Base-by-base conservation (phyloP, 1,139 yeast species). In the Kurtzmaniella quercitrusa region DNA sequence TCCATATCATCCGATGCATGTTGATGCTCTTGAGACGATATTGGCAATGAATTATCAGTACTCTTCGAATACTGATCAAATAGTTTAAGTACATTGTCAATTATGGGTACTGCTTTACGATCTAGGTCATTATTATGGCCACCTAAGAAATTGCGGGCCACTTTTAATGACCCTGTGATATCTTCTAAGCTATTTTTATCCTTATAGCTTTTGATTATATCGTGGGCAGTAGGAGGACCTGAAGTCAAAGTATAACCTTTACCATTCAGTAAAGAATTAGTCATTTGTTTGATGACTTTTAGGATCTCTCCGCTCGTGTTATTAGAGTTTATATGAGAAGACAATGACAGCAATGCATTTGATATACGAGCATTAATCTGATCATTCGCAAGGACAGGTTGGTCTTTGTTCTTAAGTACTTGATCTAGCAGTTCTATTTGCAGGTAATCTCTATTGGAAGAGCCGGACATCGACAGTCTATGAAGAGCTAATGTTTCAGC, bases 401-500 rank as follows among this genome's bases (percentile, higher is more conserved):
- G 16, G 14, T 31, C 36, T 27, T 27, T 27, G 36, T 31, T 31
- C 25, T 61, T 55, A 51, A 65, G 27, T 2, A 55, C 55, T 29
- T 58, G 62, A 15, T 62, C 65, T 10, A 62, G 43, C 0, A 64
- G 51, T 27, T 55, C 61, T 12, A 60, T 57, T 2, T 64, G 48
- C 0, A 67, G 56, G 44, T 60, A 60, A 47, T 62, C 63, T 9
- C 49, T 45, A 40, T 62, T 54, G 53, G 69, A 63, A 1, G 59
- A 62, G 16, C 53, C 56, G 3, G 50, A 43, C 58, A 65, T 63
- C 6, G 68, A 58, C 0, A 79, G 68, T 38, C 86, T 63, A 44
- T 82, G 80, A 41, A 74, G 55, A 0, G 85, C 85, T 48, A 83
- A 63, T 0, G 87, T 78, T 50, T 82, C 85, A 0, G 88, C 87